Evolutionary conservation across 75 land plant species (phyloP).

Genomic region (Cryptomeria japonica): DNA sequence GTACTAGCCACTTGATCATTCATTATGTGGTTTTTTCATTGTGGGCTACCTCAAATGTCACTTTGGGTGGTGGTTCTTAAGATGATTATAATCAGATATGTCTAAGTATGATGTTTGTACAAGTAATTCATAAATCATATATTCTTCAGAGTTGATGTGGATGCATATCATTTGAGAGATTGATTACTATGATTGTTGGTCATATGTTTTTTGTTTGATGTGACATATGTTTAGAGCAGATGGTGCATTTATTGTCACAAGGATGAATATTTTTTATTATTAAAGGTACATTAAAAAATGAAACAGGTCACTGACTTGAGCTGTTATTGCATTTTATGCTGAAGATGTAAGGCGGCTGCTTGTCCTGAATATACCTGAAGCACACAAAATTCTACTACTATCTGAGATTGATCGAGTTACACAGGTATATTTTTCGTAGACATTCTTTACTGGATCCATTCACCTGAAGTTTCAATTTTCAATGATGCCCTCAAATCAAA

Average conservation of each 20-base stretch:
- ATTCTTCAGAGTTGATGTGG: not conserved
- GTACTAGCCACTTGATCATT: not conserved
- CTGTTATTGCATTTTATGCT: constrained; percentile 6
- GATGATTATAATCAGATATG: not conserved
- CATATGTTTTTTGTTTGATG: not conserved
- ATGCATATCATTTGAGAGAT: not conserved
- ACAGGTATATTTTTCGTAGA: constrained; percentile 52
- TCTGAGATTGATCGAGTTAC: constrained; percentile 90
- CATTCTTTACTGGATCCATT: not conserved
- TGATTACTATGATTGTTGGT: not conserved
- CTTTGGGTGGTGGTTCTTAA: not conserved
- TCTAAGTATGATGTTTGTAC: not conserved
- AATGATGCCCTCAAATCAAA: not conserved
- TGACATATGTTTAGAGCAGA: not conserved
- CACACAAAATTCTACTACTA: constrained; percentile 60
- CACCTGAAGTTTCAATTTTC: not conserved
- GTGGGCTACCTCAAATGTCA: not conserved
- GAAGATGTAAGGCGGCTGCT: constrained; percentile 79
- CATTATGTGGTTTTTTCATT: not conserved
- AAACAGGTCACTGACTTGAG: constrained; percentile 1
- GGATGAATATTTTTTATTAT: not conserved
- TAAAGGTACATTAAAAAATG: not conserved
- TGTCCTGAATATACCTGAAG: constrained; percentile 75
- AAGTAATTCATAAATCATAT: not conserved
- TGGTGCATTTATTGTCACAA: not conserved